Conservation (phyloP, 805 yeast genomes). For the Zygoascus bituminiphila region DNA sequence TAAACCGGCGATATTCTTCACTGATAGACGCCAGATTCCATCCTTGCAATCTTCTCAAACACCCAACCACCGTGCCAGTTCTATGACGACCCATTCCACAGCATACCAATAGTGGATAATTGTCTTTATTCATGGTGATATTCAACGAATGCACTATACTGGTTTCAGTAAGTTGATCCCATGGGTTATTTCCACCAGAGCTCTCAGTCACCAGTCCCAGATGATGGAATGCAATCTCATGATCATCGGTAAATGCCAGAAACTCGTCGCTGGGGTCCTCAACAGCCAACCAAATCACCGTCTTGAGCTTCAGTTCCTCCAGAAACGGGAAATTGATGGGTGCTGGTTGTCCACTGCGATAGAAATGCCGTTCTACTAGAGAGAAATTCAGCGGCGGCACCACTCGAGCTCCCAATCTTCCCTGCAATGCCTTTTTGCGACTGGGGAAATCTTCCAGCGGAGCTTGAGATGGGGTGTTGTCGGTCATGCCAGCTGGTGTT, state of each 20-base stretch:
- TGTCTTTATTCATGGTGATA: constrained; percentile 59
- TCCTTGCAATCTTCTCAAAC: constrained; percentile 85
- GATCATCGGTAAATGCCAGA: constrained; percentile 67
- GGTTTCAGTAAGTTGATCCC: constrained; percentile 89
- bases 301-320: constrained; percentile 59
- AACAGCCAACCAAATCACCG: constrained; percentile 88
- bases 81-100: constrained; percentile 99
- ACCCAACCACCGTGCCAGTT: constrained; percentile 94
- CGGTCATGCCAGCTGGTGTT: too few species aligned
- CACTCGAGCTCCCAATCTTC: constrained; percentile 1
- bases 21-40: constrained; percentile 95
- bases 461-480: too few species aligned
- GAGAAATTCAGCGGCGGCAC: constrained; percentile 95
- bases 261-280: constrained; percentile 93
- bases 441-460: too few species aligned
- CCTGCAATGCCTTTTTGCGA: too few species aligned
- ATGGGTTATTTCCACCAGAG: constrained; percentile 54
- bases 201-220: constrained; percentile 57
- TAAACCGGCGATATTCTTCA: constrained; percentile 89
- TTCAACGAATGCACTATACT: constrained; percentile 74
- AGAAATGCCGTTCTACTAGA: constrained; percentile 82
- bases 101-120: constrained; percentile 82
- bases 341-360: constrained; percentile 91
- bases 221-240: constrained; percentile 69
- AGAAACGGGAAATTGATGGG: constrained; percentile 86